These are phyloP conservation scores for Fusarium phyllophilum DNA, from an alignment of 2,329 filamentous ascomycete species.

Conservation along the genomic window DNA sequence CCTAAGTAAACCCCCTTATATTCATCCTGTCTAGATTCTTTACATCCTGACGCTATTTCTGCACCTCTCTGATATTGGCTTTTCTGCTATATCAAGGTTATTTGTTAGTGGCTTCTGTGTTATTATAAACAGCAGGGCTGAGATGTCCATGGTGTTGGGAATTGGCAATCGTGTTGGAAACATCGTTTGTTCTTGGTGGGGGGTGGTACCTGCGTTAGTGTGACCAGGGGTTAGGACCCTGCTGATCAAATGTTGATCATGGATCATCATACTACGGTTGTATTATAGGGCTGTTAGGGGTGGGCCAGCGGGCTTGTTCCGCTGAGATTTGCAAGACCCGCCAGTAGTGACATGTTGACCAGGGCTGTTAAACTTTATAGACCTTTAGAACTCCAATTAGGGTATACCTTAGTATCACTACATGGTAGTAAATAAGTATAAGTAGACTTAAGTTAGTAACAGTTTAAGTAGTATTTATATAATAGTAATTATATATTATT, in stretches of 20 bases:
- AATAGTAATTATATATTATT: too few species aligned
- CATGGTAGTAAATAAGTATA: too few species aligned
- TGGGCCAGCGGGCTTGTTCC: too few species aligned
- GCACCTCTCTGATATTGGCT: neutral
- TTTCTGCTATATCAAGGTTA: neutral
- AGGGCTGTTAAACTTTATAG: too few species aligned
- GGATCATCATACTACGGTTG: too few species aligned
- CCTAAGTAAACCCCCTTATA: neutral
- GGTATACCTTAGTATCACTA: too few species aligned
- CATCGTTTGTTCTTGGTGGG: neutral
- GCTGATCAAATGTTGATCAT: neutral
- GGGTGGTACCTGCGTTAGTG: neutral
- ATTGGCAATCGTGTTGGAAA: neutral
- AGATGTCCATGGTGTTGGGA: neutral
- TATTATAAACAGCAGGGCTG: neutral
- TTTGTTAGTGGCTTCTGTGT: neutral
- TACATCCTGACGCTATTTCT: neutral
- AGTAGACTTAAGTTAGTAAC: too few species aligned
- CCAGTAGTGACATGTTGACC: too few species aligned
- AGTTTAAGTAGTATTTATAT: too few species aligned
- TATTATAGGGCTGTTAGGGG: neutral
- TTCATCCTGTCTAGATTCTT: neutral
- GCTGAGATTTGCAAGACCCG: neutral
- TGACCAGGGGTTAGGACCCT: neutral
- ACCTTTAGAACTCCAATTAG: rapidly evolving